Percentiles rank a stretch among this genome's conserved stretches.
phyloP scores from a whole-genome alignment of 1,284 basidiomycete genomes.

The Pseudozyma thailandica region DNA sequence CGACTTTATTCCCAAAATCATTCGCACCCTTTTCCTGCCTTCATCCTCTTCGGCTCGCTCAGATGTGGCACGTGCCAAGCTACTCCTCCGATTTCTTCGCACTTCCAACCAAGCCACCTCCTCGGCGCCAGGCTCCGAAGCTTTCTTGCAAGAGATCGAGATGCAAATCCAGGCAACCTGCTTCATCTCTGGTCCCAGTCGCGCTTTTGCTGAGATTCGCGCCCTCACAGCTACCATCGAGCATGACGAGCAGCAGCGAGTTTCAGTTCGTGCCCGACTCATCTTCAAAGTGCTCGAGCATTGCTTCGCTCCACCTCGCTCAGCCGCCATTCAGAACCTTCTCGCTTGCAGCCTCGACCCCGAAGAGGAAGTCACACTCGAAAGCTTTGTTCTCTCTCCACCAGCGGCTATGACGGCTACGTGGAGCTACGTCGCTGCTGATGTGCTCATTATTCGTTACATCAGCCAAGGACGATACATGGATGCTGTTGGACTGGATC shows the following conservation, averaged over 20 bases:
- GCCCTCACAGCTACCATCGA: slow-evolving; percentile 27
- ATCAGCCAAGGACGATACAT: slow-evolving; percentile 58
- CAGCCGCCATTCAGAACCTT: slow-evolving; percentile 50
- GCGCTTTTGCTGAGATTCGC: slow-evolving; percentile 36
- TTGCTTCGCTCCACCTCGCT: slow-evolving; percentile 54
- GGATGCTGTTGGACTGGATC: slow-evolving; percentile 59
- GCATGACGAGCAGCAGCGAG: slow-evolving; percentile 35
- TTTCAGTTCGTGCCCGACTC: slow-evolving; percentile 37
- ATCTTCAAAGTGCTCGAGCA: slow-evolving; percentile 46
- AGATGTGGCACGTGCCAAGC: slow-evolving; percentile 34
- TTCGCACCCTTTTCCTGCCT: slow-evolving; percentile 35
- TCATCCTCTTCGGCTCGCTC: slow-evolving; percentile 15
- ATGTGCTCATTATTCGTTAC: slow-evolving; percentile 56
- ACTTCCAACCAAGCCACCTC: slow-evolving; percentile 38
- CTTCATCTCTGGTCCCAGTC: slow-evolving; percentile 38
- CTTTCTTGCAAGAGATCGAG: slow-evolving; percentile 37
- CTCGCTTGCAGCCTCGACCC: slow-evolving; percentile 45
- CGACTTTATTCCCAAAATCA: slow-evolving; percentile 51
- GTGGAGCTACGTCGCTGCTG: slow-evolving; percentile 51
- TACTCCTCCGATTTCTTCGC: slow-evolving; percentile 46
- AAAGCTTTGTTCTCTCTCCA: slow-evolving; percentile 45
- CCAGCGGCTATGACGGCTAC: slow-evolving; percentile 46
- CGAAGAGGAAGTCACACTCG: slow-evolving; percentile 41
- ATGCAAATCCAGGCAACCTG: slow-evolving; percentile 45
- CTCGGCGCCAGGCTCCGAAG: slow-evolving; percentile 29